Percentiles rank a stretch among this genome's conserved stretches.
Evolutionary conservation across 2,329 filamentous ascomycete species (phyloP).

Genomic region (Fusarium cicatricum): DNA sequence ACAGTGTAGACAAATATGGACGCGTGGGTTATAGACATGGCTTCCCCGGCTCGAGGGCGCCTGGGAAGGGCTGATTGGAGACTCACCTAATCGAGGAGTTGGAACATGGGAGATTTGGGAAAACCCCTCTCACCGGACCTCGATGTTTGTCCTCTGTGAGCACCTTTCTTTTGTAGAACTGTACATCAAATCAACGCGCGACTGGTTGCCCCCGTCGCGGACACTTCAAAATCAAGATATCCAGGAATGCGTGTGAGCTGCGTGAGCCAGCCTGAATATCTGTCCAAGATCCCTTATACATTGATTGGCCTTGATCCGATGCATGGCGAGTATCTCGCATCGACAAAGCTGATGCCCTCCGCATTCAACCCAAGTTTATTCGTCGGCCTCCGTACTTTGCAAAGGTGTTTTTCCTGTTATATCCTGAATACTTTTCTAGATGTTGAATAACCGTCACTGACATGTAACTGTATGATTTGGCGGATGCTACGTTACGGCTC

Average conservation of each 20-base stretch:
- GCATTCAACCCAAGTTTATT: too few species aligned
- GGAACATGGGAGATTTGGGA: slow-evolving; percentile 34
- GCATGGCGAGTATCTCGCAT: too few species aligned
- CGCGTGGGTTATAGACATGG: slow-evolving; percentile 37
- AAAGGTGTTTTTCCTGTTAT: too few species aligned
- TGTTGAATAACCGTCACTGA: too few species aligned
- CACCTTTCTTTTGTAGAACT: slow-evolving; percentile 46
- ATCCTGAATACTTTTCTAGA: too few species aligned
- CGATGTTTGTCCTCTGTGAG: slow-evolving; percentile 40
- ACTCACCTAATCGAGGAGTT: slow-evolving; percentile 31
- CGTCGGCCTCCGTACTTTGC: too few species aligned
- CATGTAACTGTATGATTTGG: too few species aligned
- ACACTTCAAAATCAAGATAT: slow-evolving; percentile 29
- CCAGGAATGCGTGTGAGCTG: slow-evolving; percentile 7
- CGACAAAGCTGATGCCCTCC: too few species aligned
- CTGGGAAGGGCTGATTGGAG: slow-evolving; percentile 38
- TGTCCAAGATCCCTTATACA: background rate
- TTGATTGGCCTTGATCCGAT: too few species aligned
- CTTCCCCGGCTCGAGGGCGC: slow-evolving; percentile 25
- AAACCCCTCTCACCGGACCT: slow-evolving; percentile 35
- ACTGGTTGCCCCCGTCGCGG: slow-evolving; percentile 25
- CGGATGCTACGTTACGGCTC: too few species aligned
- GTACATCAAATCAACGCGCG: slow-evolving; percentile 44
- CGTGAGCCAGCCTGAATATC: background rate
- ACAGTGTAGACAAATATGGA: slow-evolving; percentile 32